Conservation (phyloP, 176 grass and related monocot species). For the Avena sativa region DNA sequence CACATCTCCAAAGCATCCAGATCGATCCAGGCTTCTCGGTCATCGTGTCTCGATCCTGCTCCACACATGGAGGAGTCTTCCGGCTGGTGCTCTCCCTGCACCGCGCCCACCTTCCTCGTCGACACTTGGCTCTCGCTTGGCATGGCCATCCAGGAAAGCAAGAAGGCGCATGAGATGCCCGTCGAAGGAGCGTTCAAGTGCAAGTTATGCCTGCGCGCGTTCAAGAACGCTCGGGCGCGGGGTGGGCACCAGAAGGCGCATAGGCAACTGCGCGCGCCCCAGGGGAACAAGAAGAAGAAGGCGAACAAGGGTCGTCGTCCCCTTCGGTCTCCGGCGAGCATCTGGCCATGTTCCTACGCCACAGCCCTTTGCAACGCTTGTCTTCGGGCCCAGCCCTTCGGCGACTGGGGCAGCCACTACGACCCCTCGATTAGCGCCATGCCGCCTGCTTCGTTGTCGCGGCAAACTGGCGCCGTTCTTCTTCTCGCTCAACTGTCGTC, state of each 20-base stretch:
- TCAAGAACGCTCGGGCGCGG: background rate
- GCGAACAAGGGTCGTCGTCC: background rate
- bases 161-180: background rate
- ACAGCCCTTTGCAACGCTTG: background rate
- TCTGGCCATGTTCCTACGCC: background rate
- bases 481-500: background rate
- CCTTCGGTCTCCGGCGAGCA: background rate
- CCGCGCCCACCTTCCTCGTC: background rate
- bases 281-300: background rate
- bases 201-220: background rate
- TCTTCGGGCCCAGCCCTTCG: background rate
- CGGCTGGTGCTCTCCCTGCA: background rate
- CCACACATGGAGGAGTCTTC: background rate
- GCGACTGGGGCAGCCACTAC: background rate
- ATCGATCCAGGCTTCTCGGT: background rate
- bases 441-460: background rate
- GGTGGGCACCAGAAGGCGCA: background rate
- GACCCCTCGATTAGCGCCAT: background rate
- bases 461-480: background rate
- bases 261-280: background rate
- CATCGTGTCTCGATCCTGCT: background rate
- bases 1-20: background rate
- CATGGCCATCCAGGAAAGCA: background rate
- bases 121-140: background rate
- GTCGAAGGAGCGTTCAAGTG: background rate